A percentile compares a stretch with the other conserved stretches of the same genome.
These are phyloP conservation scores for Lycium barbarum DNA, from an alignment of 257 asterid genomes.

Conservation along the genomic window DNA sequence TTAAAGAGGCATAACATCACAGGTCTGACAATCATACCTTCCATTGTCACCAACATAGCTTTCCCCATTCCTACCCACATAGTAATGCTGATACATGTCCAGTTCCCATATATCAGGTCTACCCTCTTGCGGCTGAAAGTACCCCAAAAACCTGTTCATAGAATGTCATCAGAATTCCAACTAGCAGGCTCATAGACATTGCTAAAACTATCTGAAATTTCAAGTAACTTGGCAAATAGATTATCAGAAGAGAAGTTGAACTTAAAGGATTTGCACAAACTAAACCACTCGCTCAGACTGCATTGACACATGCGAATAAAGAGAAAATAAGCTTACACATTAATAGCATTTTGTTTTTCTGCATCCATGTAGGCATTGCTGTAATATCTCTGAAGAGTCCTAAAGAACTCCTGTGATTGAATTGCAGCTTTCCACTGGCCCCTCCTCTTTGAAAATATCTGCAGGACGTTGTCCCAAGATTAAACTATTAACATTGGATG, in stretches of 20 bases:
- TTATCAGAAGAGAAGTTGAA: not conserved
- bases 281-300: conserved; percentile 30
- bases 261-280: conserved; percentile 27
- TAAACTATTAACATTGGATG: conserved; percentile 1
- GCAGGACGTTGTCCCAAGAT: conserved; percentile 31
- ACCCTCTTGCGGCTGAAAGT: conserved; percentile 83
- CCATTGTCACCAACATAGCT: conserved; percentile 51
- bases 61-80: conserved; percentile 60
- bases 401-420: conserved; percentile 95
- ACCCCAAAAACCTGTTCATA: conserved; percentile 83
- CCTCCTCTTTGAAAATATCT: conserved; percentile 94
- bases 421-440: conserved; percentile 99
- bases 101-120: conserved; percentile 93
- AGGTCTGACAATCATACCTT: conserved; percentile 51
- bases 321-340: conserved; percentile 66
- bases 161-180: conserved; percentile 31
- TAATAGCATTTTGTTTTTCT: conserved; percentile 93
- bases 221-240: not conserved
- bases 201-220: not conserved
- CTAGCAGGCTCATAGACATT: not conserved
- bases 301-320: not conserved
- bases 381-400: conserved; percentile 95
- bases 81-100: conserved; percentile 69
- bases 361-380: conserved; percentile 94
- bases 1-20: not conserved